These are phyloP conservation scores for Babesia caballi DNA, from an alignment of 169 alveolate species.

Conservation along the genomic window DNA sequence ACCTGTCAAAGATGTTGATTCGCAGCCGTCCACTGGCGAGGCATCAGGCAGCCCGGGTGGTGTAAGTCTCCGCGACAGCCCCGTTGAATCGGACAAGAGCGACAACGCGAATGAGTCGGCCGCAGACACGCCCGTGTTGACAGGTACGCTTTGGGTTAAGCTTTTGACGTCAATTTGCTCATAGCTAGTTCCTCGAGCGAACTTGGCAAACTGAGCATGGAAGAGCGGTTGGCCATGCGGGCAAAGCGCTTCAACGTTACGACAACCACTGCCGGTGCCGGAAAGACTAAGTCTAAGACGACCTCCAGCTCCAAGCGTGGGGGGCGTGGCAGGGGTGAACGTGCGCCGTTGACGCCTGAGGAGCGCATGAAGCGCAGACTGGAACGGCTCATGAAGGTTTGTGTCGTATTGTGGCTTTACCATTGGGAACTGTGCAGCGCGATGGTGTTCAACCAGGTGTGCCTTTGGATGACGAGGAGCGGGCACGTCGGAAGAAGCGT, in stretches of 20 bases:
- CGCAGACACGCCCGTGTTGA: neutral
- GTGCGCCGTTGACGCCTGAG: neutral
- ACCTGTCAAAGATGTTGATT: neutral
- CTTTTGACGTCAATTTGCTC: too few species aligned
- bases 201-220: conserved; percentile 10
- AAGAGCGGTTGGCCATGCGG: conserved; percentile 30
- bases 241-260: conserved; percentile 55
- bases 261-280: neutral
- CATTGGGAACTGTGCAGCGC: neutral
- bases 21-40: neutral
- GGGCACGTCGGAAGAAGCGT: conserved; percentile 28
- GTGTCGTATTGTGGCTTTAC: neutral
- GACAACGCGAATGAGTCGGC: neutral
- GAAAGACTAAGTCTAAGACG: neutral
- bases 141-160: neutral
- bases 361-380: neutral
- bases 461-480: conserved; percentile 50
- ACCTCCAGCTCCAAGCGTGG: neutral
- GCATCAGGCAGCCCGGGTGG: neutral
- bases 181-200: too few species aligned
- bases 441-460: neutral
- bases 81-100: neutral
- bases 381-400: conserved; percentile 4
- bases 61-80: neutral
- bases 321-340: too few species aligned